A percentile compares a stretch with the other conserved stretches of the same genome.
These are phyloP conservation scores for Phytophthora megakarya DNA, from an alignment of 352 stramenopile species.

Conservation along the genomic window DNA sequence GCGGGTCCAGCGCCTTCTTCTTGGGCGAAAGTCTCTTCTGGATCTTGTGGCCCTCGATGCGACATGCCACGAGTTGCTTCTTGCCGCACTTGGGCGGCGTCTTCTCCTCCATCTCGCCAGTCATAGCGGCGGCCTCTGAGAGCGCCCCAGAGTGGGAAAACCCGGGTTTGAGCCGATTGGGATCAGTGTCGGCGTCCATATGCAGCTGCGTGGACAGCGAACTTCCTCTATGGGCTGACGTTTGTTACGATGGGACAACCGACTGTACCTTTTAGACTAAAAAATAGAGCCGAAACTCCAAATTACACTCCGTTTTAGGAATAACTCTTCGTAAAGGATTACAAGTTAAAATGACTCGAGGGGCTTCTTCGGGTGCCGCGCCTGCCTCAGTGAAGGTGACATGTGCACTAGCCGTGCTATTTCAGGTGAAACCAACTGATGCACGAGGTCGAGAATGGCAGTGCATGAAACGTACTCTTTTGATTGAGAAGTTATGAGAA, in stretches of 20 bases:
- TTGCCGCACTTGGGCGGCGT: constrained; percentile 18
- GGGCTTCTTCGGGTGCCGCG: background rate
- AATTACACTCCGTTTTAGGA: background rate
- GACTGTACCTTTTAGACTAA: constrained; percentile 3
- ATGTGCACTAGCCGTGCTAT: background rate
- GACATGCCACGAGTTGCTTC: constrained; percentile 42
- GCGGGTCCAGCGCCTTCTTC: constrained; percentile 74
- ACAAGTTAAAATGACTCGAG: too few species aligned
- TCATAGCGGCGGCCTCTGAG: constrained; percentile 5
- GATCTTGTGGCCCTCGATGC: constrained; percentile 69
- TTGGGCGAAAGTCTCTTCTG: constrained; percentile 63
- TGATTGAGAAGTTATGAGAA: too few species aligned
- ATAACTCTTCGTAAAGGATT: too few species aligned
- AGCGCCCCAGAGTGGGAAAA: background rate
- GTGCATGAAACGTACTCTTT: too few species aligned
- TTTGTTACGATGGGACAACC: constrained; percentile 2
- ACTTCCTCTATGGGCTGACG: constrained; percentile 1
- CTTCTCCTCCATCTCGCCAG: constrained; percentile 14
- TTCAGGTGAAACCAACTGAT: too few species aligned
- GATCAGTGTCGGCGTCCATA: constrained; percentile 10
- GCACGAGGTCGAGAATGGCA: too few species aligned
- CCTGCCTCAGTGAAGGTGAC: background rate
- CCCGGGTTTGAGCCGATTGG: background rate
- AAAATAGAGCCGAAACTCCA: background rate
- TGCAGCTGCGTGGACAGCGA: background rate